Conservation (phyloP, 495 filamentous ascomycete genomes). For the Aspergillus mulundensis region DNA sequence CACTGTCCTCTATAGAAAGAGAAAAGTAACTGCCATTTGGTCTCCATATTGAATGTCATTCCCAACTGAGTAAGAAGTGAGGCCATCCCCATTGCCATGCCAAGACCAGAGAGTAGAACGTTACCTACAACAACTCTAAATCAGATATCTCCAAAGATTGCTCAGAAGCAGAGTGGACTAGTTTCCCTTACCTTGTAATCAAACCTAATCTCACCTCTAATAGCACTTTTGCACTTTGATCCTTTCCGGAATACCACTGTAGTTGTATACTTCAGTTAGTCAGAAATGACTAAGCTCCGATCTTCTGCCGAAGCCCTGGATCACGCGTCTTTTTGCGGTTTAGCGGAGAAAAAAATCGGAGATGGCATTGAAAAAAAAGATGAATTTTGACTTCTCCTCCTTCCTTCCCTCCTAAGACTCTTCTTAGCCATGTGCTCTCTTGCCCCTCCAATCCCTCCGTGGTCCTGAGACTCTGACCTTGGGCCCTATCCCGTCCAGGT, state of each 20-base stretch:
- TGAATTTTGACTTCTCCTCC: conserved; percentile 11
- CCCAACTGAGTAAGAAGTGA: background rate
- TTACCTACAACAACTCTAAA: too few relatives aligned
- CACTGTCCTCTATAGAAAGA: background rate
- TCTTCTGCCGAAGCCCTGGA: background rate
- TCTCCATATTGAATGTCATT: background rate
- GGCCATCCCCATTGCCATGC: too few relatives aligned
- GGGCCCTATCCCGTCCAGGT: conserved; percentile 5
- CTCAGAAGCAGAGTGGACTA: too few relatives aligned
- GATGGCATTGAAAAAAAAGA: conserved; percentile 15
- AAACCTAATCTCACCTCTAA: too few relatives aligned
- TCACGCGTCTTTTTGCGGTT: conserved; percentile 13
- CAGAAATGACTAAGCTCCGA: conserved; percentile 4
- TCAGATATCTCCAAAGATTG: too few relatives aligned
- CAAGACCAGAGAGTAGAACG: too few relatives aligned
- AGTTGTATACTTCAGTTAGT: too few relatives aligned
- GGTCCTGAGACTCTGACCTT: conserved; percentile 24
- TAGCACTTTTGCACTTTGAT: too few relatives aligned
- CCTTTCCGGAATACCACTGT: too few relatives aligned
- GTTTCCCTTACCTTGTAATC: too few relatives aligned
- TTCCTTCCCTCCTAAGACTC: conserved; percentile 18
- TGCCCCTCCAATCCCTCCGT: conserved; percentile 21
- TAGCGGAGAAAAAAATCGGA: conserved; percentile 17
- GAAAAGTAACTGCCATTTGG: background rate
- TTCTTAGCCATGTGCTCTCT: conserved; percentile 25